These are phyloP conservation scores for Ensete ventricosum DNA, from an alignment of 176 grass and related monocot species.

Conservation along the genomic window DNA sequence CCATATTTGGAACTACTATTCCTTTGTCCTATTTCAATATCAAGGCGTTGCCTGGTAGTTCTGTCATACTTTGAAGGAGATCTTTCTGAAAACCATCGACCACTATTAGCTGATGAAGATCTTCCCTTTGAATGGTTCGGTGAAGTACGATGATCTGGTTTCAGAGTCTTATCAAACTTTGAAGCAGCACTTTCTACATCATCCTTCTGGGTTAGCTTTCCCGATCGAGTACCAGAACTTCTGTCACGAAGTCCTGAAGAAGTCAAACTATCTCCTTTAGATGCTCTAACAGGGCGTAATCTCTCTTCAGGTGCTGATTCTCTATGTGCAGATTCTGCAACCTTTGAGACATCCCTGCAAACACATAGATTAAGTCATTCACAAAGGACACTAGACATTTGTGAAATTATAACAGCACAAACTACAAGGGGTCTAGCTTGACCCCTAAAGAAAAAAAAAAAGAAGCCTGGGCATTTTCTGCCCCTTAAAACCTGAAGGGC, in stretches of 20 bases:
- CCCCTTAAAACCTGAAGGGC: background rate
- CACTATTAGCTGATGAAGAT: slow-evolving; percentile 51
- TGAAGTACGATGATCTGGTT: slow-evolving; percentile 30
- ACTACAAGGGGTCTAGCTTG: no score
- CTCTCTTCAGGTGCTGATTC: slow-evolving; percentile 59
- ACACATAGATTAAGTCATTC: background rate
- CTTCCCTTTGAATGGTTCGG: slow-evolving; percentile 51
- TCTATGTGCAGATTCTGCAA: slow-evolving; percentile 59
- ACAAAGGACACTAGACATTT: background rate
- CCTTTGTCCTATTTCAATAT: slow-evolving; percentile 51
- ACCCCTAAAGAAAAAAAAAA: no score
- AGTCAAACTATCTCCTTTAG: slow-evolving; percentile 57
- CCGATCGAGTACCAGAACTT: slow-evolving; percentile 45
- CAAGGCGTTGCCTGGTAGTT: slow-evolving; percentile 41
- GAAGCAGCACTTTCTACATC: slow-evolving; percentile 47
- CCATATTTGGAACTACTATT: slow-evolving; percentile 52
- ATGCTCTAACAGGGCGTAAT: slow-evolving; percentile 40
- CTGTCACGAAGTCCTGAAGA: slow-evolving; percentile 54
- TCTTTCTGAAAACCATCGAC: slow-evolving; percentile 66
- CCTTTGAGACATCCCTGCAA: slow-evolving; percentile 67
- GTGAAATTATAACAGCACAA: background rate
- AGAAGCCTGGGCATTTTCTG: background rate
- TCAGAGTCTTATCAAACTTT: slow-evolving; percentile 54
- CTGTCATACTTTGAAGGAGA: slow-evolving; percentile 10
- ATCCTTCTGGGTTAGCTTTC: slow-evolving; percentile 51